Evolutionary conservation across 1,139 yeast species (phyloP), one percentile per base, ranked within the genome.

Genomic region (Yamadazyma taylorii): DNA sequence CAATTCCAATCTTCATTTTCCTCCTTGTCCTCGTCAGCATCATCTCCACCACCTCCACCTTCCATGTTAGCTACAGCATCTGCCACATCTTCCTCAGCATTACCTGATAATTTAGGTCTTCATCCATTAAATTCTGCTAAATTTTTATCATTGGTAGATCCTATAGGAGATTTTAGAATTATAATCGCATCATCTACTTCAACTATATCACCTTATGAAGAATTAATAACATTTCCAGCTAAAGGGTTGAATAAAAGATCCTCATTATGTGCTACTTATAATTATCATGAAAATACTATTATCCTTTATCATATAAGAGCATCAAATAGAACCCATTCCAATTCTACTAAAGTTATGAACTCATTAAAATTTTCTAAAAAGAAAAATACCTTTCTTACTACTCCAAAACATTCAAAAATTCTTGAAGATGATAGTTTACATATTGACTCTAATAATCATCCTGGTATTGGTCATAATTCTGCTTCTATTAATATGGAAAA

Each of bases 181-280:
- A 76, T 86, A 3, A 76, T 81, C 0, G 78, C 92, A 0, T 80
- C 89, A 0, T 79, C 92, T 1, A 81, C 85, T 0, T 75, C 88
- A 1, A 77, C 81, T 1, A 75, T 87, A 10, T 70, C 83, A 0
- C 61, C 75, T 2, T 63, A 67, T 31, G 95, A 86, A 52, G 75
- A 72, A 37, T 54, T 86, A 30, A 52, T 78, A 32, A 56, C 67
- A 17, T 79, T 78, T 46, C 85, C 86, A 0, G 39, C 47, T 10
- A 46, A 50, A 5, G 61, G 71, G 13, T 46, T 65, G 36, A 60
- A 61, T 39, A 66, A 60, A 14, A 46, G 51, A 2, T 42, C 57
- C 17, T 63, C 75, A 0, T 58, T 80, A 15, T 73, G 85, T 38
- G 81, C 78, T 4, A 79, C 86, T 1, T 74, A 59, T 41, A 75